phyloP scores from a whole-genome alignment of 2,329 filamentous ascomycete species.

The Diaporthe vexans region DNA sequence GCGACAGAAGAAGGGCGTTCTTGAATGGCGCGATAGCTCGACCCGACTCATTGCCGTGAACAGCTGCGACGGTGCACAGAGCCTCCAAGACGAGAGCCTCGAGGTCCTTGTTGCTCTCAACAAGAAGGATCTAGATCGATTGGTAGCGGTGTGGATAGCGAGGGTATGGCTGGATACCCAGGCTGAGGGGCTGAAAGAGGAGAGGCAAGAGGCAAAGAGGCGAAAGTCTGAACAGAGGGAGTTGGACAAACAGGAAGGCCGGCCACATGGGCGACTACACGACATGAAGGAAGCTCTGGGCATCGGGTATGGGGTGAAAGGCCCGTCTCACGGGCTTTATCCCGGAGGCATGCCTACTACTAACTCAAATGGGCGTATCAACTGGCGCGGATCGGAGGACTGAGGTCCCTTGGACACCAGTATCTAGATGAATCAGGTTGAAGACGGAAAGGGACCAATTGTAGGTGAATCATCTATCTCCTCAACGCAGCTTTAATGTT shows the following conservation, averaged over 20 bases:
- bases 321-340: not conserved
- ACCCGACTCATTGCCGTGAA: slow-evolving; percentile 26
- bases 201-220: not conserved
- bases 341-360: slow-evolving; percentile 9
- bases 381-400: not conserved
- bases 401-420: not conserved
- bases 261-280: slow-evolving; percentile 6
- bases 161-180: slow-evolving; percentile 22
- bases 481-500: not conserved
- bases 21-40: slow-evolving; percentile 32
- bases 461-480: not conserved
- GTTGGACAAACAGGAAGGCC: slow-evolving; percentile 9
- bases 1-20: slow-evolving; percentile 29
- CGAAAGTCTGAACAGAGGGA: slow-evolving; percentile 11
- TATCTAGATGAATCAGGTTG: not conserved
- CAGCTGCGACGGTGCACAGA: not conserved
- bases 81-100: slow-evolving; percentile 15
- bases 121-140: slow-evolving; percentile 25
- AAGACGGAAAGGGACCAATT: not conserved
- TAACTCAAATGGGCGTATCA: not conserved
- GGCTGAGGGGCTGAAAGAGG: not conserved
- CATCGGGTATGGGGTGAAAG: slow-evolving; percentile 19
- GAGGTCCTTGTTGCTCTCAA: slow-evolving; percentile 25
- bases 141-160: slow-evolving; percentile 32
- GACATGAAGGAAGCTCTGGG: slow-evolving; percentile 29